Evolutionary conservation across 129 eudicot genomes (phyloP).

Genomic region (Tagetes patula): DNA sequence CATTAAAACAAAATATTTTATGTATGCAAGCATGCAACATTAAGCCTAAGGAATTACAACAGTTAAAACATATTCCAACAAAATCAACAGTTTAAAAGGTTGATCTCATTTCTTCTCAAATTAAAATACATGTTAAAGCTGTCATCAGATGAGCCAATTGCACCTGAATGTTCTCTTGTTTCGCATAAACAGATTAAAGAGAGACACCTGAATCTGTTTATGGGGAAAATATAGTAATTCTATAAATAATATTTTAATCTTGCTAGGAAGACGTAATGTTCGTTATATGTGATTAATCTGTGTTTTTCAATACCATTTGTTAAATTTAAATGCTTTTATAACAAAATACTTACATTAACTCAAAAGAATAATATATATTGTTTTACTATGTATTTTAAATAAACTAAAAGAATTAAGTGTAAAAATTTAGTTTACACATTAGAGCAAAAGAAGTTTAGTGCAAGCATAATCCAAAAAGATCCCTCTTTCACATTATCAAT

Average conservation of each 20-base stretch:
- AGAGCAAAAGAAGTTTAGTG: background rate
- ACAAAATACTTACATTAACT: background rate
- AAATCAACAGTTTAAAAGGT: background rate
- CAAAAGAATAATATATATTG: background rate
- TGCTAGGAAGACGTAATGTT: background rate
- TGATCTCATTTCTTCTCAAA: background rate
- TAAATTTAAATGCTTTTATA: background rate
- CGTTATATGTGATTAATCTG: background rate
- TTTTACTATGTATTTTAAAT: background rate
- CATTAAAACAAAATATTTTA: background rate
- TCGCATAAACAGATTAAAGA: background rate
- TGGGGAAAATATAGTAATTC: background rate
- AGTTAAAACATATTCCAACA: background rate
- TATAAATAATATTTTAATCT: background rate
- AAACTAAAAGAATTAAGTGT: background rate
- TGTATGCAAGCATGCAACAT: background rate
- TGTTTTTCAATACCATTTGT: background rate
- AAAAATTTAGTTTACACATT: background rate
- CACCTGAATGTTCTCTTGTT: background rate
- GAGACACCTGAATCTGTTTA: background rate
- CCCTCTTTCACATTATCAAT: too few relatives aligned
- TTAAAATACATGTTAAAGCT: constrained; percentile 3
- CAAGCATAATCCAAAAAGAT: too few relatives aligned
- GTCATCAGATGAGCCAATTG: background rate
- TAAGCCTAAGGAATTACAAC: background rate